Evolutionary conservation across 208 protist species (phyloP), one percentile per base, ranked within the genome.

Genomic region (Balamuthia mandrillaris): DNA sequence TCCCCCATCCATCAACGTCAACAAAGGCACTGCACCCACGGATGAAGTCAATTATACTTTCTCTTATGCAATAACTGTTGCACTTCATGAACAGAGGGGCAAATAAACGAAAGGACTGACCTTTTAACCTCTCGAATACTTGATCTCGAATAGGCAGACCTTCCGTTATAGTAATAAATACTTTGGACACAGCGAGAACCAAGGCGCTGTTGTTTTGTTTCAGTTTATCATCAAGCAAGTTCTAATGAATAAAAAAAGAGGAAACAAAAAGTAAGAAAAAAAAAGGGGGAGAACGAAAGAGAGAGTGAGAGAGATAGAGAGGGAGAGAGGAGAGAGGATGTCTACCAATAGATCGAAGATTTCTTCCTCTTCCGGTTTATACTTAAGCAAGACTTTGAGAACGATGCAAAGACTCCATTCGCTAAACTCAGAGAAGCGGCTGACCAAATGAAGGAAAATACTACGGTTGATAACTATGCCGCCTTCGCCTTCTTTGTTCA

Each of bases 151-250:
- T 97, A 94, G 93, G 90, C n/a, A 91, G 85, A 79, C 93, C 94
- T 70, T 96, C 89, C 21, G 96, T 96, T 10, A 97, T 87, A 61
- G 93, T 86, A 58, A 97, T 86, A 81, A 98, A 97, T 6, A 94
- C 91, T 29, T 95, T 85, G 37, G 89, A 92, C 45, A 92, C 90
- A 60, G 90, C 90, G 18, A 98, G 83, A 2, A 98, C 89, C 10
- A 98, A 86, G 54, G 94, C 91, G 66, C 88, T 93, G 91, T 98
- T 97, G 66, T 90, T 88, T 56, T 94, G 92, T 77, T 93, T 83
- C 3, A 98, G 91, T 2, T 89, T 87, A 42, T 96, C 95, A 66
- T 97, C 95, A 14, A 98, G 91, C 49, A 97, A 84, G 86, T 98
- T 98, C 87, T 86, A 65, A 41, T 82, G 16, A 47, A 31, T 37